Conservation (phyloP, 768 basidiomycete genomes). For the Candolleomyces eurysporus region DNA sequence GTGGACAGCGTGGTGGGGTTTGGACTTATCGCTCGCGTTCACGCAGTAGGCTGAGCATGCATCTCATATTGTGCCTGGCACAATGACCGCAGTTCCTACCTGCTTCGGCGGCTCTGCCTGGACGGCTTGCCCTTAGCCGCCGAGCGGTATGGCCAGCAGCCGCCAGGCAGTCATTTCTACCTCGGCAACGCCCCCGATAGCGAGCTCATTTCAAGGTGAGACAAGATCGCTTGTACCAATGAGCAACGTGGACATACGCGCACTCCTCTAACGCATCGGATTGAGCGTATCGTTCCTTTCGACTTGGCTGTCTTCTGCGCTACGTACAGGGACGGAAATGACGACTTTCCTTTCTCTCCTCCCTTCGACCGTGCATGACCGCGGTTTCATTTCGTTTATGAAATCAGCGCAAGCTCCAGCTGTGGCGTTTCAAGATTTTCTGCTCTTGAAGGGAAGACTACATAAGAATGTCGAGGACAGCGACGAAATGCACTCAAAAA, state of each 20-base stretch:
- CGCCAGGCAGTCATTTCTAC: neutral
- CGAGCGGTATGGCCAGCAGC: neutral
- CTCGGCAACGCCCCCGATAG: neutral
- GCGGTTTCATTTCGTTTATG: neutral
- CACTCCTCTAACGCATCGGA: neutral
- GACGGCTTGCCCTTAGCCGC: neutral
- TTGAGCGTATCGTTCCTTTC: neutral
- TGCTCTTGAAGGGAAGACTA: neutral
- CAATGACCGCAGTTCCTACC: neutral
- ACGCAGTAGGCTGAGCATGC: neutral
- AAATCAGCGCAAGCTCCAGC: neutral
- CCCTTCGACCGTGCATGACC: neutral
- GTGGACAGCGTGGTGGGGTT: neutral
- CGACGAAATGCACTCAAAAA: neutral
- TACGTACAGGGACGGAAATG: neutral
- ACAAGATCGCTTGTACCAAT: neutral
- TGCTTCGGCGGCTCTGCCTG: neutral
- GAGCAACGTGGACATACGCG: neutral
- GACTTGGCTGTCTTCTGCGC: neutral
- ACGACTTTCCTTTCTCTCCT: neutral
- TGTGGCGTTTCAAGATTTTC: neutral
- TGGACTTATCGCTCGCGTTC: neutral
- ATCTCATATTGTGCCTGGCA: neutral
- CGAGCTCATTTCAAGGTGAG: conserved; percentile 4
- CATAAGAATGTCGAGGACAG: neutral